These are phyloP conservation scores for Silene uniflora DNA, from an alignment of 148 eudicot species.

Conservation along the genomic window DNA sequence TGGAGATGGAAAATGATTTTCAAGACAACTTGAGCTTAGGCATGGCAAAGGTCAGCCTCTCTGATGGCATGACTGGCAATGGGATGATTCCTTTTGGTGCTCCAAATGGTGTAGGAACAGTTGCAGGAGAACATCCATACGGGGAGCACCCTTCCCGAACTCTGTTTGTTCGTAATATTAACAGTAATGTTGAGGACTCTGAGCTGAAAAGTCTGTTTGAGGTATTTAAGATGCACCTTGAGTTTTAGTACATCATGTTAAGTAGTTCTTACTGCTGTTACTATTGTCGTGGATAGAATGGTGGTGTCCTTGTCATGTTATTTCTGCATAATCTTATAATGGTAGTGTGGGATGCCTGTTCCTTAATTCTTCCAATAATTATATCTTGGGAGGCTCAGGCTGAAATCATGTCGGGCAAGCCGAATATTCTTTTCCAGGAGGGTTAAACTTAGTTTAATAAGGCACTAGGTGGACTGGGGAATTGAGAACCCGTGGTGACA, in stretches of 20 bases:
- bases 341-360: background rate
- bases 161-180: constrained; percentile 80
- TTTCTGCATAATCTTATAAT: background rate
- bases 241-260: no score
- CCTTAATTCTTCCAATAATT: no score
- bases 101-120: constrained; percentile 52
- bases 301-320: background rate
- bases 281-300: no score
- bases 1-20: constrained; percentile 70
- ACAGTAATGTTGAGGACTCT: constrained; percentile 84
- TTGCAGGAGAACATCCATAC: constrained; percentile 82
- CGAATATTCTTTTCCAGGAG: no score
- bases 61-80: constrained; percentile 56
- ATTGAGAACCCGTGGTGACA: no score
- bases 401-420: no score
- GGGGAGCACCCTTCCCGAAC: constrained; percentile 94
- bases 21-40: constrained; percentile 45
- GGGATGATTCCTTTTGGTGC: constrained; percentile 46
- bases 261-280: no score
- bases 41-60: constrained; percentile 46
- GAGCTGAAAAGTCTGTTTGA: constrained; percentile 70
- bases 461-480: no score
- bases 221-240: constrained; percentile 36
- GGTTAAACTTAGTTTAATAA: no score
- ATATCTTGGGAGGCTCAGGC: no score